phyloP scores from a whole-genome alignment of 2,329 filamentous ascomycete species.

The Nemania serpens region DNA sequence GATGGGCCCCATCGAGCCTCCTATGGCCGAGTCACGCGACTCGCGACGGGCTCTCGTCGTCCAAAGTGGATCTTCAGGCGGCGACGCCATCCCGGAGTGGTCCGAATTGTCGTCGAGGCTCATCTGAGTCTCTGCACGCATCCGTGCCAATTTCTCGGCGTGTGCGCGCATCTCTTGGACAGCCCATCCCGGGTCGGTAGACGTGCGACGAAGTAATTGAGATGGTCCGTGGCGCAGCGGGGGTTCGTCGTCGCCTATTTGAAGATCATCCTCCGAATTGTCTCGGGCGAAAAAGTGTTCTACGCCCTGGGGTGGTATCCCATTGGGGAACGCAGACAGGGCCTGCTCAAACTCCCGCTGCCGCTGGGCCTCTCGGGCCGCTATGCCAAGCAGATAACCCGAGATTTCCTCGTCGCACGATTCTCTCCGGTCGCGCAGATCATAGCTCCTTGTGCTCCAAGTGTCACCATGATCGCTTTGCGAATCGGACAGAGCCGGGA shows the following conservation, averaged over 20 bases:
- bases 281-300: slow-evolving; percentile 72
- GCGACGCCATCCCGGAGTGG: slow-evolving; percentile 36
- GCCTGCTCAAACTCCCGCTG: slow-evolving; percentile 75
- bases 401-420: slow-evolving; percentile 76
- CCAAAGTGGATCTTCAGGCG: slow-evolving; percentile 41
- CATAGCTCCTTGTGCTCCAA: slow-evolving; percentile 40
- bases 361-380: slow-evolving; percentile 78
- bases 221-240: slow-evolving; percentile 45
- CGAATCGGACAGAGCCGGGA: slow-evolving; percentile 30
- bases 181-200: slow-evolving; percentile 72
- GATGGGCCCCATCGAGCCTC: slow-evolving; percentile 33
- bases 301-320: slow-evolving; percentile 69
- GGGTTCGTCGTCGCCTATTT: slow-evolving; percentile 46
- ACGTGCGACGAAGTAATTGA: slow-evolving; percentile 56
- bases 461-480: slow-evolving; percentile 41
- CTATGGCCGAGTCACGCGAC: slow-evolving; percentile 36
- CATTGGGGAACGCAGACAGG: slow-evolving; percentile 75
- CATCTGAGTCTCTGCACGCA: slow-evolving; percentile 46
- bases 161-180: slow-evolving; percentile 81
- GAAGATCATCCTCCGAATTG: slow-evolving; percentile 62
- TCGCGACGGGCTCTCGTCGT: slow-evolving; percentile 34
- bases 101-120: slow-evolving; percentile 40
- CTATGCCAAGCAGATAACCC: slow-evolving; percentile 77
- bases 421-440: slow-evolving; percentile 62
- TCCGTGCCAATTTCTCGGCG: slow-evolving; percentile 65